These are phyloP conservation scores for Circinella umbellata DNA, from an alignment of 371 early-diverging fungal species.

Conservation along the genomic window DNA sequence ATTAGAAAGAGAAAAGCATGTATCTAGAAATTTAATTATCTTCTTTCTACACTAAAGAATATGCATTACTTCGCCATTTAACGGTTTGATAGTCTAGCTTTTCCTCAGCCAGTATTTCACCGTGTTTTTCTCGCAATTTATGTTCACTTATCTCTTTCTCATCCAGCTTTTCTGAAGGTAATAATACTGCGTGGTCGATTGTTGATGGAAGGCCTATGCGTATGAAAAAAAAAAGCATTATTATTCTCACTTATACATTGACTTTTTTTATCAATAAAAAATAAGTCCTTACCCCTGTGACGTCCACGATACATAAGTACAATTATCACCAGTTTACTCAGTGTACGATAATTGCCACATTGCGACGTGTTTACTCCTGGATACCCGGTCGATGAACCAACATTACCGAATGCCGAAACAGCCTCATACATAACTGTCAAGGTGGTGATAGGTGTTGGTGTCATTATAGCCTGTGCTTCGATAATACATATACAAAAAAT, in stretches of 20 bases:
- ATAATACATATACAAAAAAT: constrained; percentile 21
- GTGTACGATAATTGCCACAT: constrained; percentile 15
- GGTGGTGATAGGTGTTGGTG: constrained; percentile 20
- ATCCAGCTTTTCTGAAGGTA: constrained; percentile 41
- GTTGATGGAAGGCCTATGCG: constrained; percentile 44
- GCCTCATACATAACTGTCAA: constrained; percentile 26
- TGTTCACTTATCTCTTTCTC: constrained; percentile 18
- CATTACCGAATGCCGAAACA: constrained; percentile 29
- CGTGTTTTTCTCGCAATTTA: constrained; percentile 13
- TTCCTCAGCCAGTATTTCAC: background rate
- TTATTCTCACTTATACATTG: too few relatives aligned
- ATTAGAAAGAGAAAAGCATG: too few relatives aligned
- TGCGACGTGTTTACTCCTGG: constrained; percentile 18
- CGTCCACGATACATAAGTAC: constrained; percentile 28
- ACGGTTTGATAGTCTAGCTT: background rate
- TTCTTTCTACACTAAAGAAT: background rate
- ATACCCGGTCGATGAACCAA: constrained; percentile 23
- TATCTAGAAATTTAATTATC: too few relatives aligned
- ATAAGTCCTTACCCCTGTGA: constrained; percentile 20
- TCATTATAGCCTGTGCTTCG: constrained; percentile 22
- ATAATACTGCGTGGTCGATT: constrained; percentile 52
- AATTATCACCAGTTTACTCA: constrained; percentile 24
- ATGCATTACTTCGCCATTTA: background rate
- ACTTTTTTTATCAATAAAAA: too few relatives aligned
- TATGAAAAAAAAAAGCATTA: too few relatives aligned